Base-by-base conservation (phyloP, 1,284 basidiomycete species). In the Cutaneotrichosporon cavernicola region DNA sequence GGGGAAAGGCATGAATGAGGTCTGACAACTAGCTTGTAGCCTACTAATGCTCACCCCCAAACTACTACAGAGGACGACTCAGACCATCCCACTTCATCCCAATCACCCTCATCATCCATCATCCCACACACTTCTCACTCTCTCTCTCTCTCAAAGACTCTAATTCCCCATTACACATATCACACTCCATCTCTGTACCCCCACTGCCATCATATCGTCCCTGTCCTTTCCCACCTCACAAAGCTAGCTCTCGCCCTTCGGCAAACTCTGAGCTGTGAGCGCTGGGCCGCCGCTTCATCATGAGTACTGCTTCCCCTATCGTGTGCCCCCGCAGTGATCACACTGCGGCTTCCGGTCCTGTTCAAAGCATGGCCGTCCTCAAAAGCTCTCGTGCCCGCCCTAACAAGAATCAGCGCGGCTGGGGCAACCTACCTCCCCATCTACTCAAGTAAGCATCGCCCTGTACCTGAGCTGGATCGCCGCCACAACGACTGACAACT, bases 311-410 rank as follows among this genome's bases (percentile, higher is more conserved):
- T 56, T 21, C 13, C 2, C 21, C 14, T 9, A 22, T 22, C 11
- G 55, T 40, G 55, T 56, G 55, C 36, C 55, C 22, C 51, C 51
- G 51, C 13, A 40, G 22, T 16, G 22, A 40, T 30, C 26, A 4
- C 36, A 31, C 36, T n/a, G 18, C 43, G 38, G 30, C 21, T 22
- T 14, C 50, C 6, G 22, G 22, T n/a, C 56, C 59, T 51, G 43
- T n/a, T 38, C 56, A 36, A 56, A 65, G 60, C 56, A 63, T 61
- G 32, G 60, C 58, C 14, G 64, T 68, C 57, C 38, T 59, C 59
- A 68, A 68, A 64, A 68, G 67, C 62, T 65, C 64, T 2, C 62
- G 64, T 36, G 64, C 64, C 16, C 61, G 67, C 10, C 67, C 67
- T 10, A 63, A 65, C 67, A 68, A 68, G 53, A 34, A 40, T 32